phyloP scores from a whole-genome alignment of 768 basidiomycete genomes.

The Megacollybia marginata region DNA sequence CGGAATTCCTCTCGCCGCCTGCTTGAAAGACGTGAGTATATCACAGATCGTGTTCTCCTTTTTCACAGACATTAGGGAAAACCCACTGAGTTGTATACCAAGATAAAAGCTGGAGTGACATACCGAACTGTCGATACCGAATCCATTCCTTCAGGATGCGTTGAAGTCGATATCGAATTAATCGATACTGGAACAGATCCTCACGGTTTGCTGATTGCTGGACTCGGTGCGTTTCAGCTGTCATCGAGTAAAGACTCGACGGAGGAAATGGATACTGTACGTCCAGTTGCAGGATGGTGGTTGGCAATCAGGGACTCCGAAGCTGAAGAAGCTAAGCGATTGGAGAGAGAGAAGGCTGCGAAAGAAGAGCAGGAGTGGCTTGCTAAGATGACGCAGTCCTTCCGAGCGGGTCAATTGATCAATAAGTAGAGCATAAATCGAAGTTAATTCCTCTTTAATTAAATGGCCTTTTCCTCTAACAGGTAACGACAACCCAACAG shows the following conservation, averaged over 20 bases:
- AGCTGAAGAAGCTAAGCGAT: not conserved
- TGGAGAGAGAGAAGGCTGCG: too few relatives aligned
- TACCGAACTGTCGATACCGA: not conserved
- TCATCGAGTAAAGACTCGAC: not conserved
- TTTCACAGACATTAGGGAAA: not conserved
- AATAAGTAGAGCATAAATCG: too few relatives aligned
- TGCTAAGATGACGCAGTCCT: too few relatives aligned
- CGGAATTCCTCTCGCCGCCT: slow-evolving; percentile 5
- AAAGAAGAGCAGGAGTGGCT: too few relatives aligned
- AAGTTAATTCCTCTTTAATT: too few relatives aligned
- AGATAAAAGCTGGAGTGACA: not conserved
- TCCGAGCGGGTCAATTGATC: too few relatives aligned
- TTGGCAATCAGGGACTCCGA: not conserved
- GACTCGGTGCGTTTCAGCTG: not conserved
- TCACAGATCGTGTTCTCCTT: not conserved
- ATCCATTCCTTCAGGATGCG: not conserved
- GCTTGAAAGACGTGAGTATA: not conserved
- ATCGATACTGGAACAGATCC: not conserved
- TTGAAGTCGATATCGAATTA: not conserved
- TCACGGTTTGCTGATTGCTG: slow-evolving; percentile 1
- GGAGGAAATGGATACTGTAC: not conserved
- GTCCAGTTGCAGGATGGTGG: slow-evolving; percentile 4
- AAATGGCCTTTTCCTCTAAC: too few relatives aligned
- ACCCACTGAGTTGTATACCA: not conserved
- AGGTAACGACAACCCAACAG: too few relatives aligned